A percentile compares a stretch with the other conserved stretches of the same genome.
phyloP scores from a whole-genome alignment of 768 basidiomycete genomes.

The Kwoniella dejecticola region DNA sequence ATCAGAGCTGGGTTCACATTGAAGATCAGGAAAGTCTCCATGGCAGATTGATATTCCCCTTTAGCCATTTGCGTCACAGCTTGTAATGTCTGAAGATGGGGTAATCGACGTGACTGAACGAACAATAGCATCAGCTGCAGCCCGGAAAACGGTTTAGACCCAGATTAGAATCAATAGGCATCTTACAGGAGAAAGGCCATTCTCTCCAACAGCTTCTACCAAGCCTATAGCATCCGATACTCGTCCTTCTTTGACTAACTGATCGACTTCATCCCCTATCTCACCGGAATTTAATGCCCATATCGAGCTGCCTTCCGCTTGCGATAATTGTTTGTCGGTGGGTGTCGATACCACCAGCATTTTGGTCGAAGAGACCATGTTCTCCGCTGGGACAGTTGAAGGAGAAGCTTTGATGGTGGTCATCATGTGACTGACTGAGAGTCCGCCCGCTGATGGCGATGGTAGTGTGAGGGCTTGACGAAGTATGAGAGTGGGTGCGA shows the following conservation, averaged over 20 bases:
- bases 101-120: slow-evolving; percentile 42
- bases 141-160: neutral
- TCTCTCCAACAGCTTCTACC: slow-evolving; percentile 68
- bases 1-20: slow-evolving; percentile 93
- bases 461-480: slow-evolving; percentile 38
- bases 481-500: slow-evolving; percentile 37
- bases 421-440: slow-evolving; percentile 49
- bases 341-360: slow-evolving; percentile 65
- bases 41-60: slow-evolving; percentile 72
- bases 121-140: neutral
- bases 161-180: neutral
- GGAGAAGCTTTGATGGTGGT: slow-evolving; percentile 34
- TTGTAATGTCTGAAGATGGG: slow-evolving; percentile 69
- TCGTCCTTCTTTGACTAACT: slow-evolving; percentile 68
- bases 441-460: slow-evolving; percentile 21
- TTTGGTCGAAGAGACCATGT: slow-evolving; percentile 26
- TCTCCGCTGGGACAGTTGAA: slow-evolving; percentile 63
- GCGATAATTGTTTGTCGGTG: slow-evolving; percentile 67
- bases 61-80: slow-evolving; percentile 76
- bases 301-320: slow-evolving; percentile 72
- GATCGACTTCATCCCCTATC: slow-evolving; percentile 81
- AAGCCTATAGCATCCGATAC: slow-evolving; percentile 81
- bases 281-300: slow-evolving; percentile 74
- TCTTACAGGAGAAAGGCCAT: slow-evolving; percentile 43
- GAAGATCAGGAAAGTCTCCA: slow-evolving; percentile 82